These are phyloP conservation scores for Nicotiana obtusifolia DNA, from an alignment of 257 asterid genomes.

Conservation along the genomic window DNA sequence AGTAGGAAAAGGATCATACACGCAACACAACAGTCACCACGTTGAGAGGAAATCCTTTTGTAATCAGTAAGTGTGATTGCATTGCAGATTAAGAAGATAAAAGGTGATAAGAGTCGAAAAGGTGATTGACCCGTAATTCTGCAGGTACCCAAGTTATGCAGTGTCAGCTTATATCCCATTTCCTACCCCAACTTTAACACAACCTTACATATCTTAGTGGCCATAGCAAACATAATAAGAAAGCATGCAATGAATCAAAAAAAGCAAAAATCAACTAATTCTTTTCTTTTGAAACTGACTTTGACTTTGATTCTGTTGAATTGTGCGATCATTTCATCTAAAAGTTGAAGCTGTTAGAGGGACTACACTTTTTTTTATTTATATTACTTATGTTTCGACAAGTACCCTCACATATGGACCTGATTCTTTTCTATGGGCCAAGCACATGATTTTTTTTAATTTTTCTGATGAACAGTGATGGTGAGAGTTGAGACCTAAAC, in stretches of 20 bases:
- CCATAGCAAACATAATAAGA: neutral
- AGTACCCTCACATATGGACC: neutral
- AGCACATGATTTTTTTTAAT: neutral
- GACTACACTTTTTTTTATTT: neutral
- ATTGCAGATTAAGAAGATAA: neutral
- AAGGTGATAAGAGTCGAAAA: neutral
- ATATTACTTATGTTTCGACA: neutral
- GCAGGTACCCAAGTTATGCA: neutral
- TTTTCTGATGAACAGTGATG: neutral
- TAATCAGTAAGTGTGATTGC: neutral
- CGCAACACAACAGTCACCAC: neutral
- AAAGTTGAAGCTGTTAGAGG: neutral
- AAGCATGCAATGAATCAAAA: neutral
- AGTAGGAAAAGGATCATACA: slow-evolving; percentile 10
- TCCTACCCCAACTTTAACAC: neutral
- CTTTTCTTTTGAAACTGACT: neutral
- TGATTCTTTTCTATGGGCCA: neutral
- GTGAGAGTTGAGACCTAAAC: neutral
- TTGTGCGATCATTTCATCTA: neutral
- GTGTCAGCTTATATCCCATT: neutral
- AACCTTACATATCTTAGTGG: neutral
- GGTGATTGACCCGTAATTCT: neutral
- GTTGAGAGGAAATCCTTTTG: neutral
- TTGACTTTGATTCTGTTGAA: neutral
- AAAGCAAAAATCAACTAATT: neutral